A percentile compares a stretch with the other conserved stretches of the same genome.
phyloP scores from a whole-genome alignment of 2,329 filamentous ascomycete genomes.

The Dothiorella sarmentorum region DNA sequence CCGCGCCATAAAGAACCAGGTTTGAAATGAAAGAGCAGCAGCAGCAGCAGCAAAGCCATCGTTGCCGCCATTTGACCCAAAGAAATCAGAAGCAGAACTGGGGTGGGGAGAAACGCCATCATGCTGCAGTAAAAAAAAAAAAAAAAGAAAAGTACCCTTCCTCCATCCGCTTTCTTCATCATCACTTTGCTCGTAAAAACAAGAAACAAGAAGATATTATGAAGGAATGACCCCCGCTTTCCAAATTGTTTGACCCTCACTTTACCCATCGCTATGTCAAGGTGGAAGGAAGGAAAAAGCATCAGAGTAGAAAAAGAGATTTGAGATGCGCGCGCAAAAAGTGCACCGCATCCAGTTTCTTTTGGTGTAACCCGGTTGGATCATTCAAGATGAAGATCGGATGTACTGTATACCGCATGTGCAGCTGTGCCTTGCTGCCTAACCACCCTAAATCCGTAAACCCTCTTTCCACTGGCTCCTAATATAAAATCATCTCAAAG shows the following conservation, averaged over 20 bases:
- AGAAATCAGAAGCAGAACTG: background rate
- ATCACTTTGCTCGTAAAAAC: background rate
- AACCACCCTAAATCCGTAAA: background rate
- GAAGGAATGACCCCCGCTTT: background rate
- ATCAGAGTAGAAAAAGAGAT: background rate
- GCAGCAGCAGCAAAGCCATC: background rate
- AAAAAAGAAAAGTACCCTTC: too few relatives aligned
- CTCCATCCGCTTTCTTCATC: background rate
- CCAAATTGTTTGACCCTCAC: background rate
- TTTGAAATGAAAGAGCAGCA: background rate
- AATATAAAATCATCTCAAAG: background rate
- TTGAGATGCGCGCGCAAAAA: background rate
- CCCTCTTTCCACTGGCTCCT: background rate
- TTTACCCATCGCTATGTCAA: background rate
- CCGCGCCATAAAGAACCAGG: background rate
- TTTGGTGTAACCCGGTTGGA: background rate
- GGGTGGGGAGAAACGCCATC: constrained; percentile 5
- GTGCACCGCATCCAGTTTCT: background rate
- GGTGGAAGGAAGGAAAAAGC: background rate
- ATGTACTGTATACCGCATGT: background rate
- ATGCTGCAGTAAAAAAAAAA: background rate
- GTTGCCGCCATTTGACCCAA: background rate
- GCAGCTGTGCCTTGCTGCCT: background rate
- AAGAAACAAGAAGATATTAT: background rate
- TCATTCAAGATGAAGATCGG: background rate